phyloP scores from a whole-genome alignment of 1,284 basidiomycete genomes.

The Crepidotus sp. region DNA sequence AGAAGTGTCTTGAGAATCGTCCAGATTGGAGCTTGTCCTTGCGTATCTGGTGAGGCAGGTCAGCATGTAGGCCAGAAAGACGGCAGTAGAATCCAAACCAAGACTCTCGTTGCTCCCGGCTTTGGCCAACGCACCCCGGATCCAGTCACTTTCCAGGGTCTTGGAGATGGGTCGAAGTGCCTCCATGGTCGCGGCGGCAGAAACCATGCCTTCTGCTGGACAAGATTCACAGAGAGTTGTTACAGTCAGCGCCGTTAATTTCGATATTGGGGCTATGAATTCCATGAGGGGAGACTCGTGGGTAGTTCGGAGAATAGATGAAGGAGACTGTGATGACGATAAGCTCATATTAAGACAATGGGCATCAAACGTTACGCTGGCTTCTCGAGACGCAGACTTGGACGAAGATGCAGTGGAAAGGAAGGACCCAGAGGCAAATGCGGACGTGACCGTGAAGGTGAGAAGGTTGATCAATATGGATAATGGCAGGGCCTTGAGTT shows the following conservation, averaged over 20 bases:
- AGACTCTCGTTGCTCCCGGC: constrained; percentile 27
- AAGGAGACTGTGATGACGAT: constrained; percentile 22
- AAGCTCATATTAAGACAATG: constrained; percentile 12
- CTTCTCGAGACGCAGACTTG: constrained; percentile 16
- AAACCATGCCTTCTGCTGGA: constrained; percentile 36
- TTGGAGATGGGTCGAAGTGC: constrained; percentile 25
- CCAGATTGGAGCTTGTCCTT: constrained; percentile 39
- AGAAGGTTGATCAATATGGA: constrained; percentile 38
- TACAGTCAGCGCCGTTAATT: constrained; percentile 38
- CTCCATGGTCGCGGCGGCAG: constrained; percentile 19
- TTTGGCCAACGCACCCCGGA: constrained; percentile 29
- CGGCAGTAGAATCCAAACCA: constrained; percentile 26
- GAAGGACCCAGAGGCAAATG: constrained; percentile 45
- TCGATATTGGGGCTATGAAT: constrained; percentile 45
- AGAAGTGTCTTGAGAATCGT: constrained; percentile 58
- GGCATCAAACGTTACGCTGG: constrained; percentile 5
- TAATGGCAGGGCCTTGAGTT: constrained; percentile 51
- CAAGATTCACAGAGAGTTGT: constrained; percentile 40
- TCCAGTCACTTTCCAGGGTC: constrained; percentile 43
- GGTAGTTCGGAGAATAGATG: constrained; percentile 29
- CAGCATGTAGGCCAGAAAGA: neutral
- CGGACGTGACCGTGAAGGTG: constrained; percentile 39
- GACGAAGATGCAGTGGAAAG: constrained; percentile 31
- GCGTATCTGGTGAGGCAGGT: constrained; percentile 28
- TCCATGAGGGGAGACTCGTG: constrained; percentile 36